Conservation (phyloP, 2,329 filamentous ascomycete species). For the Colletotrichum somersetense region DNA sequence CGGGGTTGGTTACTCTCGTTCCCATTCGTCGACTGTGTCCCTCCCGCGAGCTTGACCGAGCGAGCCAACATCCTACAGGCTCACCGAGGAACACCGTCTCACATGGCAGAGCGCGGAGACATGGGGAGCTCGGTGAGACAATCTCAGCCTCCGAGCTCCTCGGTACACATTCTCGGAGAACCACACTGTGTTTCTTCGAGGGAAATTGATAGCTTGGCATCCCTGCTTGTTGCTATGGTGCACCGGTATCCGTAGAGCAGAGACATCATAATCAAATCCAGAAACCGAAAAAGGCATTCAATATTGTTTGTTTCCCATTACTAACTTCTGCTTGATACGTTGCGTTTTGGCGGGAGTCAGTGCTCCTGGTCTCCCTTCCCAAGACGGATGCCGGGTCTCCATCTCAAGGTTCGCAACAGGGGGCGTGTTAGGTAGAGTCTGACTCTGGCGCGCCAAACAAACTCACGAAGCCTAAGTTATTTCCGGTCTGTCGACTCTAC, state of each 20-base stretch:
- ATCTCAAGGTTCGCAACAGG: slow-evolving; percentile 15
- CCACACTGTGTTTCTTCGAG: not conserved
- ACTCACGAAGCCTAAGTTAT: not conserved
- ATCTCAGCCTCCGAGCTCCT: slow-evolving; percentile 15
- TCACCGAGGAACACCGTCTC: not conserved
- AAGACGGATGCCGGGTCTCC: slow-evolving; percentile 4
- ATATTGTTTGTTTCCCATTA: not conserved
- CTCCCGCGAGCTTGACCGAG: too few relatives aligned
- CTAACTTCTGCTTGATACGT: slow-evolving; percentile 1
- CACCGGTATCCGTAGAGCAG: not conserved
- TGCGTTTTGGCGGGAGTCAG: not conserved
- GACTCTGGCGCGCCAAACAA: slow-evolving; percentile 9
- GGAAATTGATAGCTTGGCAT: not conserved
- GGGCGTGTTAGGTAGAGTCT: not conserved
- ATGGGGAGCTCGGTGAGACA: not conserved
- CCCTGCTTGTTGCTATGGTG: not conserved
- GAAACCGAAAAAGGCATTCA: not conserved
- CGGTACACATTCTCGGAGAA: slow-evolving; percentile 18
- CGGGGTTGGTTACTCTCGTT: not conserved
- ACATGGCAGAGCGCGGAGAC: not conserved
- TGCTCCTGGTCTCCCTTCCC: slow-evolving; percentile 5
- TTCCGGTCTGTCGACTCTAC: not conserved
- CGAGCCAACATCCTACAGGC: not conserved
- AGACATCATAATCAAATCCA: not conserved
- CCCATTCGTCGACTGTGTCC: slow-evolving; percentile 1